Evolutionary conservation across 1,284 basidiomycete genomes (phyloP), one percentile per base, ranked within the genome.

Genomic region (Microstroma glucosiphilum): DNA sequence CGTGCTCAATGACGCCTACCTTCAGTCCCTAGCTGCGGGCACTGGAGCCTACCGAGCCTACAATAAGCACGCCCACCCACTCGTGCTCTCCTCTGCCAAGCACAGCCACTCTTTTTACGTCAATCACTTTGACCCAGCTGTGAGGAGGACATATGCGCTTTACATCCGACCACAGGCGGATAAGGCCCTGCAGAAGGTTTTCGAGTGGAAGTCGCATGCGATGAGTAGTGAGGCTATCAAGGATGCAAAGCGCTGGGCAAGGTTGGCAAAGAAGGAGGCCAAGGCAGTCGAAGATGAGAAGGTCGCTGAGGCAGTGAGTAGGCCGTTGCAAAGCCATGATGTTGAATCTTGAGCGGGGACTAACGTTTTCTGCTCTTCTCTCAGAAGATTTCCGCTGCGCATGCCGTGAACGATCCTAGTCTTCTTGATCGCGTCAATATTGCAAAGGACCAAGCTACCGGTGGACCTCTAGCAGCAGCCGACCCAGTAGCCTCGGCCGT

Each of bases 41-140:
- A 61, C 67, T 11, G 59, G 62, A 40, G 64, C 71, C 46, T 70
- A 69, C n/a, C 43, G 64, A 12, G 68, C 68, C 51, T 78, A 76
- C 62, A 67, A 69, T 58, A 62, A 71, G 63, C 70, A 69, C 64
- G 62, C 74, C 26, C 76, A 78, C 48, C 76, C 76, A 0, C 68
- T 51, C 25, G 51, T 77, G n/a, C 60, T 76, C 26, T 57, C 63
- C 21, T 56, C 48, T 40, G 23, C 68, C 56, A 66, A 68, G 58
- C 60, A 67, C 17, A 25, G 60, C 6, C 71, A 76, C 65, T 57
- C 62, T 62, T 75, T 71, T 61, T 63, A 66, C 54, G 62, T 71
- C 60, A 67, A 69, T 57, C 72, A 74, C 43, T 66, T 72, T 51
- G 63, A 68, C 41, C 73, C 73, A 0, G 69, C 68, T 19, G 40